Conservation (phyloP, 2,329 filamentous ascomycete genomes). For the Rutstroemia sp. region DNA sequence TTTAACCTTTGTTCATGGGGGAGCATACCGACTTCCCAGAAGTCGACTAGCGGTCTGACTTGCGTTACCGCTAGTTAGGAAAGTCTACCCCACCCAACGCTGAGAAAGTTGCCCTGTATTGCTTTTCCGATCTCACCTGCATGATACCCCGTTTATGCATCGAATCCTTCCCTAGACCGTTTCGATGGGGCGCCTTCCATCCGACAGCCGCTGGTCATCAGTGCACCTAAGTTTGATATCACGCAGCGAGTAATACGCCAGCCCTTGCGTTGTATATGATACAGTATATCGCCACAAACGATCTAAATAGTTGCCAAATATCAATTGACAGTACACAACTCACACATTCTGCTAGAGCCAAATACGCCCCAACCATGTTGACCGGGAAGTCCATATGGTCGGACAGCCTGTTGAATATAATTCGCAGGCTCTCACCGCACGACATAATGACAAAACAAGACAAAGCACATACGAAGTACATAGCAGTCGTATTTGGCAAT, state of each 20-base stretch:
- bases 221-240: slow-evolving; percentile 46
- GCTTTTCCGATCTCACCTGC: too few species aligned
- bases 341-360: neutral
- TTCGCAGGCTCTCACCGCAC: slow-evolving; percentile 66
- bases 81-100: too few species aligned
- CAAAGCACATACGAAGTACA: slow-evolving; percentile 59
- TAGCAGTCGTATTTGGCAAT: slow-evolving; percentile 49
- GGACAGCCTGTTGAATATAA: slow-evolving; percentile 70
- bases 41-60: too few species aligned
- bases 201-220: slow-evolving; percentile 38
- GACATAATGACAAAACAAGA: slow-evolving; percentile 62
- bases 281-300: neutral
- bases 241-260: neutral
- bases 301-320: neutral
- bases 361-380: slow-evolving; percentile 51
- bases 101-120: too few species aligned
- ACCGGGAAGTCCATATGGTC: slow-evolving; percentile 66
- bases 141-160: too few species aligned
- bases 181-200: slow-evolving; percentile 54
- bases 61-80: too few species aligned
- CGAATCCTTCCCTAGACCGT: slow-evolving; percentile 42
- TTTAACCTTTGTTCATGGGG: too few species aligned
- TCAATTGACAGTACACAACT: neutral
- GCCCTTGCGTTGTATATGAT: too few species aligned
- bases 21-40: too few species aligned